These are phyloP conservation scores for Chiua virens DNA, from an alignment of 768 basidiomycete species.

Conservation along the genomic window DNA sequence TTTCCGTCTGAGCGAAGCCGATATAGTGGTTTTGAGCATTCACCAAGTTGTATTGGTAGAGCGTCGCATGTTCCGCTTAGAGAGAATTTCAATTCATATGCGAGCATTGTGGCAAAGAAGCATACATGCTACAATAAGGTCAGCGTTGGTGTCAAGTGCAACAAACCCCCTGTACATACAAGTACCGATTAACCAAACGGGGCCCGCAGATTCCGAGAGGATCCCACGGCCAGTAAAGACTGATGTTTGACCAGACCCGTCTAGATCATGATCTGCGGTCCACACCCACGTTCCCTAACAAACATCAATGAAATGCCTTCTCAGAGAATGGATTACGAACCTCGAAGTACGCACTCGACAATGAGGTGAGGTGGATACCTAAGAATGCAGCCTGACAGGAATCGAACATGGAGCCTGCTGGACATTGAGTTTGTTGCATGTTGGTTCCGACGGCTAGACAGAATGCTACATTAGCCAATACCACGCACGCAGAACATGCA, in stretches of 20 bases:
- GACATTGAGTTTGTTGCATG: conserved; percentile 43
- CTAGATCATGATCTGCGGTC: conserved; percentile 67
- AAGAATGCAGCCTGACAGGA: conserved; percentile 66
- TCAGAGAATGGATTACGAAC: conserved; percentile 31
- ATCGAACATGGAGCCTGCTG: conserved; percentile 38
- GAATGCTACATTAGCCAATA: neutral
- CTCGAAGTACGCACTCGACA: conserved; percentile 62
- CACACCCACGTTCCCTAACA: conserved; percentile 73
- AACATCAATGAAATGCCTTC: rapidly evolving
- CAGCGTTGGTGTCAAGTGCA: conserved; percentile 3
- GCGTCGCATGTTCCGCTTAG: conserved; percentile 43
- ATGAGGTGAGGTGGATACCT: conserved; percentile 57
- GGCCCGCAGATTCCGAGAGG: conserved; percentile 69
- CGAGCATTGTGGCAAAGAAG: too few relatives aligned
- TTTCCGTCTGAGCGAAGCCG: conserved; percentile 53
- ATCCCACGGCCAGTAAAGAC: conserved; percentile 71
- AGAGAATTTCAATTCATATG: neutral
- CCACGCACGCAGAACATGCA: neutral
- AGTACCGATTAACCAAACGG: conserved; percentile 81
- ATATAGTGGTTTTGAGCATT: conserved; percentile 48
- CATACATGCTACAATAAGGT: conserved; percentile 21
- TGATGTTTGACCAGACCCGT: conserved; percentile 48
- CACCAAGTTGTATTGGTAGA: conserved; percentile 49
- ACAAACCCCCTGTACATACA: conserved; percentile 21
- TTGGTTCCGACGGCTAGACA: conserved; percentile 54